phyloP scores from a whole-genome alignment of 352 stramenopile species.

The Phytophthora pluvialis region DNA sequence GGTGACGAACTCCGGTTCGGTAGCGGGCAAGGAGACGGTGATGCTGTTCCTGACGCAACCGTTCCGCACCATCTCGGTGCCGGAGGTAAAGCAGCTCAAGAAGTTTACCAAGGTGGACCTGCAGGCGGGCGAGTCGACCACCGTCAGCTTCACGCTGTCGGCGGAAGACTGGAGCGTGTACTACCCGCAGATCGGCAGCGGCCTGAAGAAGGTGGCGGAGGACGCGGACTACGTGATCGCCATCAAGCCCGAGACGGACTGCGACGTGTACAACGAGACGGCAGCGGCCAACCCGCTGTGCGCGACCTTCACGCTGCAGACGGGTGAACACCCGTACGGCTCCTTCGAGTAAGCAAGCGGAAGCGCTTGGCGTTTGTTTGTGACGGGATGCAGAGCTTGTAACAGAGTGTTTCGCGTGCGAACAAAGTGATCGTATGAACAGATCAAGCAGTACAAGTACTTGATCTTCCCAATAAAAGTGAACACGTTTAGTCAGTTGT shows the following conservation, averaged over 20 bases:
- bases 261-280: too few relatives aligned
- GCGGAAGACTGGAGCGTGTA: slow-evolving; percentile 62
- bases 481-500: too few relatives aligned
- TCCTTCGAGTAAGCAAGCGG: too few relatives aligned
- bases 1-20: slow-evolving; percentile 68
- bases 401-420: too few relatives aligned
- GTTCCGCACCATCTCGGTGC: slow-evolving; percentile 47
- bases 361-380: too few relatives aligned
- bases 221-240: slow-evolving; percentile 6
- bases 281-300: too few relatives aligned
- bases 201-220: slow-evolving; percentile 63
- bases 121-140: slow-evolving; percentile 35
- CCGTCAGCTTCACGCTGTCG: slow-evolving; percentile 45
- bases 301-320: too few relatives aligned
- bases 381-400: too few relatives aligned
- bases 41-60: slow-evolving; percentile 51
- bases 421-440: too few relatives aligned
- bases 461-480: too few relatives aligned
- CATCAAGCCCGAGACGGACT: too few relatives aligned
- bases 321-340: slow-evolving; percentile 4
- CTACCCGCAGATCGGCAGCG: slow-evolving; percentile 53
- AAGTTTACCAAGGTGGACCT: slow-evolving; percentile 76
- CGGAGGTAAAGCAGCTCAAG: slow-evolving; percentile 81
- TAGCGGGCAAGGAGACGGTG: slow-evolving; percentile 65
- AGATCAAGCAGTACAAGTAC: too few relatives aligned